Conservation (phyloP, 2,329 filamentous ascomycete species). For the Colletotrichum nymphaeae region DNA sequence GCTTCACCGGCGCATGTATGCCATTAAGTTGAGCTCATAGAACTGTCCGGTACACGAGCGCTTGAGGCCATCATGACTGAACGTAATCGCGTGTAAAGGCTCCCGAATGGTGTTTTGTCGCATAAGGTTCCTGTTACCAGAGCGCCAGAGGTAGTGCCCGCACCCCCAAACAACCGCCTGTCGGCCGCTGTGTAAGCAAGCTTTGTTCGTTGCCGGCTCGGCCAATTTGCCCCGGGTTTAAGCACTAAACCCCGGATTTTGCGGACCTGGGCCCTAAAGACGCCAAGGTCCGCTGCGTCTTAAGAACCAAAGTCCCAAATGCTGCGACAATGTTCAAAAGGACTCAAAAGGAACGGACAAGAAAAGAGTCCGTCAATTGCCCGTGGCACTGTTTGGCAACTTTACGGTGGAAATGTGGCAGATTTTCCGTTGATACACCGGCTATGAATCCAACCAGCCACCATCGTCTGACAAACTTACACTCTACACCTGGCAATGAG, state of each 20-base stretch:
- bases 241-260: background rate
- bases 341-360: background rate
- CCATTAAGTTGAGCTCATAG: background rate
- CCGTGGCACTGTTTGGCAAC: background rate
- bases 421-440: background rate
- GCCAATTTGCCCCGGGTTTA: background rate
- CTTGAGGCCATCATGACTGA: background rate
- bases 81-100: background rate
- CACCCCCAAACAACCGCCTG: too few species aligned
- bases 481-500: background rate
- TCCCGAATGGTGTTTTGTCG: background rate
- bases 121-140: too few species aligned
- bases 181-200: background rate
- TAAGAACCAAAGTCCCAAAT: background rate
- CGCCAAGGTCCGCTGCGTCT: background rate
- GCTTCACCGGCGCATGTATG: background rate
- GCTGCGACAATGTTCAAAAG: background rate
- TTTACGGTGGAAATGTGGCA: background rate
- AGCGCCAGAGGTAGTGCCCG: background rate
- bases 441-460: background rate
- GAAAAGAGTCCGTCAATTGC: background rate
- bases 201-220: background rate
- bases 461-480: background rate
- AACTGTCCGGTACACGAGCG: too few species aligned
- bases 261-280: background rate